Evolutionary conservation across 2,329 filamentous ascomycete species (phyloP).

Genomic region (Corinectria fuckeliana): DNA sequence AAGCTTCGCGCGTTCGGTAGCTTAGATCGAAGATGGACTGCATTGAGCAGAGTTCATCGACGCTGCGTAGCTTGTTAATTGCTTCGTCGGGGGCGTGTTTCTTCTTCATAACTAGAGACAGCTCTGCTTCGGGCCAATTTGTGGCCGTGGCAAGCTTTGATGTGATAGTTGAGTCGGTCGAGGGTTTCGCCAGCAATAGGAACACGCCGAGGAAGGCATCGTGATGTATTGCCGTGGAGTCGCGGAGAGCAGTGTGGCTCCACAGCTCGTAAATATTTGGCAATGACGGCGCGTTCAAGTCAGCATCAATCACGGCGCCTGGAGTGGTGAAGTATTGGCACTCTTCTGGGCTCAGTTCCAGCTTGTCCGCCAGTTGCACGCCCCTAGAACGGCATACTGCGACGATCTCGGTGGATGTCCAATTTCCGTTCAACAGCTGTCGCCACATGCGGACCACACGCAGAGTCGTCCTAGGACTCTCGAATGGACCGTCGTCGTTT

Average conservation of each 20-base stretch:
- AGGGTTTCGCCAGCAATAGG: neutral
- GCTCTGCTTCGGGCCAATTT: neutral
- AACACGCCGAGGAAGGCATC: neutral
- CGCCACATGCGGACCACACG: neutral
- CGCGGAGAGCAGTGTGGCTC: neutral
- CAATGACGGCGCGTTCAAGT: neutral
- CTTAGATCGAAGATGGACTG: neutral
- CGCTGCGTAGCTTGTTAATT: neutral
- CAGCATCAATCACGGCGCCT: too few relatives aligned
- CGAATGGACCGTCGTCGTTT: neutral
- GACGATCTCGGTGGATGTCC: neutral
- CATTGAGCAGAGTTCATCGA: neutral
- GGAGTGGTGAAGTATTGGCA: neutral
- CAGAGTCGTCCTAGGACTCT: neutral
- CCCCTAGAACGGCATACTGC: neutral
- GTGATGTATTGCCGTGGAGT: neutral
- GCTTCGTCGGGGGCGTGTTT: neutral
- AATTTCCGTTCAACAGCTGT: neutral
- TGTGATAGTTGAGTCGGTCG: neutral
- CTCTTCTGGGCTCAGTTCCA: neutral
- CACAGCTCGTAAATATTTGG: neutral
- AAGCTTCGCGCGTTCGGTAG: neutral
- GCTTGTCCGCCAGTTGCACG: neutral
- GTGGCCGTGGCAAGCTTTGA: neutral
- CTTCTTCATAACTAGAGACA: neutral